Base-by-base conservation (phyloP, 2,329 filamentous ascomycete species). In the Cordyceps cateniannulata region DNA sequence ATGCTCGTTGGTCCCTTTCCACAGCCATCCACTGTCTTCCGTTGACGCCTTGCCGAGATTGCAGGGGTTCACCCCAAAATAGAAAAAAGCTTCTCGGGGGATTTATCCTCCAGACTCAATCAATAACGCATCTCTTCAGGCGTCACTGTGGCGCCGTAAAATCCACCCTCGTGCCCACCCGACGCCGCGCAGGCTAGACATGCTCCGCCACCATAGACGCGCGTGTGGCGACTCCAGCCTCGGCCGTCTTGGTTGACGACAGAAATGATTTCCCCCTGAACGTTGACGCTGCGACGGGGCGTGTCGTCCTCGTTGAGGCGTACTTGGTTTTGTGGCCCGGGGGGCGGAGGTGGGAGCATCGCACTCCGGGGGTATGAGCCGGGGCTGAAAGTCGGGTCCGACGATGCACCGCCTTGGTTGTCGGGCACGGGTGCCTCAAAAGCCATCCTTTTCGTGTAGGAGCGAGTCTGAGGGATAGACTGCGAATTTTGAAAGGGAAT, bases 161-260 rank as follows among this genome's bases (percentile, higher is more conserved):
- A 82, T 8, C 79, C 77, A 20, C 74, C 78, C 8, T 76, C 73
- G 27, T 76, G 71, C n/a, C 72, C 70, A 35, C 72, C 72, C 10
- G 79, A 76, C 9, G 79, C 80, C 44, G 79, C 72, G 64, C 83
- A 85, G 1, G 82, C 81, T 44, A 84, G 74, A 63, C 83, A 85
- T 3, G 81, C 77, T 6, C 82, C 81, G 62, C 82, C 82, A 29
- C 82, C 82, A 64, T 84, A 85, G 27, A 85, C 82, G 27, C 81
- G 77, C 18, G 82, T 85, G 68, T 85, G 83, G 42, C 81, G 77
- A 65, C 76, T 80, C 83, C 82, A 85, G 47, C 77, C 77, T 20
- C 76, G 74, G 5, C 79, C 81, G 14, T 75, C 72, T 61, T 74
- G 73, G 66, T 83, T 77, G 60, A 78, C 70, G 14, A 78, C 73